Base-by-base conservation (phyloP, 2,329 filamentous ascomycete species). In the Fusarium odoratissimum region DNA sequence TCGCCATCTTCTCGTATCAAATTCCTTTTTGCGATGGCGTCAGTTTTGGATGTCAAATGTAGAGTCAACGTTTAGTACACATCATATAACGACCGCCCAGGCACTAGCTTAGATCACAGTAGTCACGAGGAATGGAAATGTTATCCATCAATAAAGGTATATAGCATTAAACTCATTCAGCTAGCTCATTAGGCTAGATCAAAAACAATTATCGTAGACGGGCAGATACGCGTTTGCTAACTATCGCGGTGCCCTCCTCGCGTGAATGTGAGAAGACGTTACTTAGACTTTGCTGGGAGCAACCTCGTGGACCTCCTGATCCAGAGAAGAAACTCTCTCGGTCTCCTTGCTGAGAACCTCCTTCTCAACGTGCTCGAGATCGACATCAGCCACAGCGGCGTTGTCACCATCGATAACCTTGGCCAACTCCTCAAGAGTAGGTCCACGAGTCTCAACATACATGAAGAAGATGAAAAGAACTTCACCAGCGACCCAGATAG, bases 331-430 rank as follows among this genome's bases (percentile, higher is more conserved):
- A 31, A 37, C 2, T 13, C 49, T 48, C 14, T 67, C 63, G 6
- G 25, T 40, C 14, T 68, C 64, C 23, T 68, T 51, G 14, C 54
- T 38, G 4, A 69, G 14, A 12, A 35, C 42, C 73, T 89, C 87
- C 80, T 89, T 89, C 75, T 89, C 86, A 31, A 89, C 84, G 76
- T 88, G 84, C 16, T 84, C 81, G 35, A 90, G 80, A 72, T 88
- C 84, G 64, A 90, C 83, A 71, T 87, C 83, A 2, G 84, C 86
- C 12, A 89, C 85, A 37, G 87, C 58, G 1, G 66, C 83, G 19
- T 90, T 85, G n/a, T 90, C 87, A 41, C 90, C 91, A 74, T 93
- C 91, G 75, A 93, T 93, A 75, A 92, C 91, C 75, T 88, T 88
- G 46, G 91, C 89, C 69, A 78, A 72, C 61, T 80, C 77, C 79